A percentile compares a stretch with the other conserved stretches of the same genome.
Evolutionary conservation across 495 filamentous ascomycete genomes (phyloP).

Genomic region (Tuber umbilicatum): DNA sequence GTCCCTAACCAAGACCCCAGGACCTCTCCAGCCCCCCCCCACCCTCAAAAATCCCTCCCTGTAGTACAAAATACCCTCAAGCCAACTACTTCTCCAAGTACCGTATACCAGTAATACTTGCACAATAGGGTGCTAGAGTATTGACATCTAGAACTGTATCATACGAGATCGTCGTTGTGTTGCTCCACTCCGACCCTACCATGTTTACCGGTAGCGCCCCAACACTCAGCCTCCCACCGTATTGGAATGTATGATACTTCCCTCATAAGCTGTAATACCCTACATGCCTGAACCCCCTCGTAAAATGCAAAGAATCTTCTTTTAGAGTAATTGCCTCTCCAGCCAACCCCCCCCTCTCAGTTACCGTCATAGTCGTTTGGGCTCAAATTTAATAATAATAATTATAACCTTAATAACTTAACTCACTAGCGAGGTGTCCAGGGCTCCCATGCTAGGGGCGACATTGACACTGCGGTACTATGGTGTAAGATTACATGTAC

Average conservation of each 20-base stretch:
- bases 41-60: neutral
- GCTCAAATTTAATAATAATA: neutral
- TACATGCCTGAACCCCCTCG: neutral
- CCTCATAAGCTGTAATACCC: neutral
- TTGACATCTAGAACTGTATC: neutral
- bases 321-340: neutral
- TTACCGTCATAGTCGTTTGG: neutral
- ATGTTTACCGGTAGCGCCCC: neutral
- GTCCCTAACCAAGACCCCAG: neutral
- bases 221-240: neutral
- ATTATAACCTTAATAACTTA: neutral
- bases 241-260: neutral
- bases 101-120: no score
- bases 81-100: neutral
- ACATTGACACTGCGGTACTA: neutral
- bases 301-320: neutral
- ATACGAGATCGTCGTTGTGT: neutral
- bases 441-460: neutral
- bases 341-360: neutral
- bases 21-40: neutral
- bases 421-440: neutral
- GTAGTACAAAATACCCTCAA: neutral
- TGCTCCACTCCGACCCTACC: neutral
- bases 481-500: neutral
- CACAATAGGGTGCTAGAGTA: no score